These are phyloP conservation scores for Colletotrichum caudatum DNA, from an alignment of 2,329 filamentous ascomycete species.

Conservation along the genomic window DNA sequence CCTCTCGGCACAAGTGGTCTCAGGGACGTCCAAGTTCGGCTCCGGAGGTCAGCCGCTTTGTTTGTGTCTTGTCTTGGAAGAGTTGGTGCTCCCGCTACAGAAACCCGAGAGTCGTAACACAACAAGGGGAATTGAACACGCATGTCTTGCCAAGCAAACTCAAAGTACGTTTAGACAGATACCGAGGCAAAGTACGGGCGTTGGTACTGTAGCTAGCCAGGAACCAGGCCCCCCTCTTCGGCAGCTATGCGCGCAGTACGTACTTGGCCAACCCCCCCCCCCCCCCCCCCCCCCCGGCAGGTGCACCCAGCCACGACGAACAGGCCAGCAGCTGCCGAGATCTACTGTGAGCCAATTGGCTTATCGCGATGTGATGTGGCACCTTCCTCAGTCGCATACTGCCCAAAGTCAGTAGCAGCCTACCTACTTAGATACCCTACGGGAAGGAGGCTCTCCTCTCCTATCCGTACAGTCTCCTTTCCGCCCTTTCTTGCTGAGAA, in stretches of 20 bases:
- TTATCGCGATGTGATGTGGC: conserved; percentile 10
- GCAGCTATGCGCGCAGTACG: not conserved
- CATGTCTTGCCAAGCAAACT: conserved; percentile 16
- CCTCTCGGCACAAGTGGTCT: not conserved
- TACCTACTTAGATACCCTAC: too few species aligned
- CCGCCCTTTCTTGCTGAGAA: too few species aligned
- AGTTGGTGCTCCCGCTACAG: not conserved
- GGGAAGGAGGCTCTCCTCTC: not conserved
- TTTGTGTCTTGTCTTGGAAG: not conserved
- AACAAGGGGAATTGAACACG: not conserved
- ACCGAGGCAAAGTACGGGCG: not conserved
- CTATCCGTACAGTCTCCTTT: too few species aligned
- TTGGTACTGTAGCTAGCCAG: too few species aligned
- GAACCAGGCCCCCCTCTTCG: not conserved
- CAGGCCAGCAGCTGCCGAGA: conserved; percentile 23
- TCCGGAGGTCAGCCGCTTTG: not conserved
- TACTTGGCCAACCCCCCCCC: not conserved
- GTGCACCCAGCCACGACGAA: not conserved
- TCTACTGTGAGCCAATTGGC: conserved; percentile 8
- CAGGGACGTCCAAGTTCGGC: not conserved
- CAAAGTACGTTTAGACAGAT: not conserved
- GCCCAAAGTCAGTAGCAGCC: too few species aligned
- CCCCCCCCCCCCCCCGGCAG: too few species aligned
- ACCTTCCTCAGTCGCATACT: not conserved
- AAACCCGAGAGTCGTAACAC: not conserved